Conservation (phyloP, 1,284 basidiomycete species). For the Trametes sp. region DNA sequence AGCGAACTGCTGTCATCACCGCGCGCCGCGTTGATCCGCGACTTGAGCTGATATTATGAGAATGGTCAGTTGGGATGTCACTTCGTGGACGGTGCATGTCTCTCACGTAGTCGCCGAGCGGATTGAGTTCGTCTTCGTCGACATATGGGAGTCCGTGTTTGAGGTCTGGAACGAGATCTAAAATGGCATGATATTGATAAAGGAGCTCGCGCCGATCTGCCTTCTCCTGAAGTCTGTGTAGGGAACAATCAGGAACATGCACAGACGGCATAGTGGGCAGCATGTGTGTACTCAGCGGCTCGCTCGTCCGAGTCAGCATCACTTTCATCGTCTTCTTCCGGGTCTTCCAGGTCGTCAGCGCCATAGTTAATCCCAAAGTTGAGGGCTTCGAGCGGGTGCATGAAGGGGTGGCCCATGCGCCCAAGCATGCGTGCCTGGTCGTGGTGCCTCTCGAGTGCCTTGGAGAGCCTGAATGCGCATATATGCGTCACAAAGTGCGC, state of each 20-base stretch:
- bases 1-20: not conserved
- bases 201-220: not conserved
- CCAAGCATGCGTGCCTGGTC: too few relatives aligned
- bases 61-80: too few relatives aligned
- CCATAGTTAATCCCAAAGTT: not conserved
- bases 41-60: not conserved
- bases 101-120: not conserved
- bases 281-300: not conserved
- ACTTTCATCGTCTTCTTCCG: not conserved
- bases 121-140: not conserved
- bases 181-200: not conserved
- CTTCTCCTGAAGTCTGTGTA: not conserved
- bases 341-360: not conserved
- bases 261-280: not conserved
- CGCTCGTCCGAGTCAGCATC: not conserved
- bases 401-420: slow-evolving; percentile 7
- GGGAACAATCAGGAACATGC: too few relatives aligned
- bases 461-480: too few relatives aligned
- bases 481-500: too few relatives aligned
- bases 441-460: too few relatives aligned
- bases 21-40: not conserved
- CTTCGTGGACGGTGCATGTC: too few relatives aligned
- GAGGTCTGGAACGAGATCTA: not conserved
- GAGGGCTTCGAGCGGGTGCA: not conserved
- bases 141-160: not conserved